These are phyloP conservation scores for Onygenales sp. DNA, from an alignment of 2,329 filamentous ascomycete species.

Conservation along the genomic window DNA sequence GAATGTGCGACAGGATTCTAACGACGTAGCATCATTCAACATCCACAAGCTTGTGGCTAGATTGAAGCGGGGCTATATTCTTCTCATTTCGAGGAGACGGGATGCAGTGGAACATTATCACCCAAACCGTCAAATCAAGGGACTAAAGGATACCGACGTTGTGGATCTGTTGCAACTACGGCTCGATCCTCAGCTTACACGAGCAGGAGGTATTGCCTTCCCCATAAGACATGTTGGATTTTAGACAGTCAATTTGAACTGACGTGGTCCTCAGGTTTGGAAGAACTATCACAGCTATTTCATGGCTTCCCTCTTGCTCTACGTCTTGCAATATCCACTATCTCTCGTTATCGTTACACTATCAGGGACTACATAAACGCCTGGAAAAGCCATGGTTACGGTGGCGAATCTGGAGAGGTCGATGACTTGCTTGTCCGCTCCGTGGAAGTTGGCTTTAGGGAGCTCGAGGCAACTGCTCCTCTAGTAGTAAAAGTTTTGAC, in stretches of 20 bases:
- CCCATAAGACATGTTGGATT: neutral
- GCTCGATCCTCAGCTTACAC: neutral
- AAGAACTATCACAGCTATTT: neutral
- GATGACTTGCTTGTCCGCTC: neutral
- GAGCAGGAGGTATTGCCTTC: neutral
- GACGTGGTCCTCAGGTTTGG: neutral
- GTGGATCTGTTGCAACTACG: neutral
- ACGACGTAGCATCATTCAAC: neutral
- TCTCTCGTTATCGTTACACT: neutral
- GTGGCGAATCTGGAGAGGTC: neutral
- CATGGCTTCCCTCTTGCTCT: neutral
- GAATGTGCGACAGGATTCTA: neutral
- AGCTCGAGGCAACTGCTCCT: neutral
- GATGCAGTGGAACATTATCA: neutral
- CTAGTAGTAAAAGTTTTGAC: neutral
- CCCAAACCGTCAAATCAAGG: neutral
- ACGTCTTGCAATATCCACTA: neutral
- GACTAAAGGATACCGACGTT: neutral
- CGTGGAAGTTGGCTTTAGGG: neutral
- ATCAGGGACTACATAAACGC: neutral
- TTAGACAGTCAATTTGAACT: neutral
- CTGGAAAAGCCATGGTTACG: neutral
- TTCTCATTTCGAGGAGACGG: neutral
- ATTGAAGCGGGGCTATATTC: neutral
- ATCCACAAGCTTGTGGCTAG: neutral